These are phyloP conservation scores for Psilocybe azurescens DNA, from an alignment of 768 basidiomycete genomes.

Conservation along the genomic window DNA sequence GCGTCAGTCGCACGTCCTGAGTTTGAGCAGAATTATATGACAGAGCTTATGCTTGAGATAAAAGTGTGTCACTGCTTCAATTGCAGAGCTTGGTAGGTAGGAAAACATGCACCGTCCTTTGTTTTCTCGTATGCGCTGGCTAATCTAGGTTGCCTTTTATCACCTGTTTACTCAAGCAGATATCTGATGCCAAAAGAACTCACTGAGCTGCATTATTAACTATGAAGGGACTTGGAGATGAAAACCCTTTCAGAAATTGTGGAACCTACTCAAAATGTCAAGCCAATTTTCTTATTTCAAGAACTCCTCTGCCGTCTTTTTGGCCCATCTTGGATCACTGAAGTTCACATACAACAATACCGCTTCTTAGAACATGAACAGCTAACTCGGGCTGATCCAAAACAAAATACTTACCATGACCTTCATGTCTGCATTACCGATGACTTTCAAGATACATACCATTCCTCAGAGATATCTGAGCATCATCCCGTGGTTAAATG, in stretches of 20 bases:
- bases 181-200: neutral
- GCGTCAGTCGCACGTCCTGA: neutral
- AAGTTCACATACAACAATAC: conserved; percentile 53
- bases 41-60: conserved; percentile 1
- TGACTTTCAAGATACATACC: too few species aligned
- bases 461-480: too few species aligned
- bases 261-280: conserved; percentile 21
- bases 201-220: conserved; percentile 34
- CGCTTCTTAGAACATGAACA: conserved; percentile 20
- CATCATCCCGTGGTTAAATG: too few species aligned
- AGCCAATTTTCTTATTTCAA: conserved; percentile 44
- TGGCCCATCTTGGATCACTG: conserved; percentile 28
- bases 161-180: too few species aligned
- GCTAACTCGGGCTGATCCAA: too few species aligned
- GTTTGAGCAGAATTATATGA: conserved; percentile 6
- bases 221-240: neutral
- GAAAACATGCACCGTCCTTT: conserved; percentile 23
- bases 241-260: neutral
- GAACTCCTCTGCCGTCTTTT: conserved; percentile 46
- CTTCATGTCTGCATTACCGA: too few species aligned
- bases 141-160: conserved; percentile 12
- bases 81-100: too few species aligned
- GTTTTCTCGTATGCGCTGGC: conserved; percentile 25
- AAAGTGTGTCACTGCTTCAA: too few species aligned
- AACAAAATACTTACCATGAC: too few species aligned